A percentile compares a stretch with the other conserved stretches of the same genome.
phyloP scores from a whole-genome alignment of 306 rosid genomes.

The Trifolium pratense region DNA sequence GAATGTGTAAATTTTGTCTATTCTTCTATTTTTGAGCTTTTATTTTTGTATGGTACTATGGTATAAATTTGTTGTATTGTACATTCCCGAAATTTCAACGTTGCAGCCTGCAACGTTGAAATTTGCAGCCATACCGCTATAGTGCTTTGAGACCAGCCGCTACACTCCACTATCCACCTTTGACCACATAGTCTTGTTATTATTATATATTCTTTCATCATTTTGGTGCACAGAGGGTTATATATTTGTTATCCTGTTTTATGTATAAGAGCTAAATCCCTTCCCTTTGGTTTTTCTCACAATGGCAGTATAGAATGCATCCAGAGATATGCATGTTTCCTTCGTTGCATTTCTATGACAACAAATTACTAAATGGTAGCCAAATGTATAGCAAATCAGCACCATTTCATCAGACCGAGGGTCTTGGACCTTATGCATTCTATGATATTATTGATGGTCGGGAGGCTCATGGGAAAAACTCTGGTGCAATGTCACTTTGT shows the following conservation, averaged over 20 bases:
- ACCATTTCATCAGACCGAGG: conserved; percentile 72
- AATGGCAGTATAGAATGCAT: conserved; percentile 96
- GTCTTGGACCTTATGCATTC: conserved; percentile 88
- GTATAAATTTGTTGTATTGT: too few relatives aligned
- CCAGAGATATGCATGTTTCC: conserved; percentile 95
- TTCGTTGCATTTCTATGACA: conserved; percentile 86
- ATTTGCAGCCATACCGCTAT: too few relatives aligned
- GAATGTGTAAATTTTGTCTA: too few relatives aligned
- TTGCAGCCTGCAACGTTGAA: too few relatives aligned
- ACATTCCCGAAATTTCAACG: too few relatives aligned
- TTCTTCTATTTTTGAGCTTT: too few relatives aligned
- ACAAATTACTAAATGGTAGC: conserved; percentile 80
- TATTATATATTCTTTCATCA: background rate
- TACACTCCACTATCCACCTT: background rate
- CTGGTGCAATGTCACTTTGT: conserved; percentile 80
- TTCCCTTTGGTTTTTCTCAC: conserved; percentile 39
- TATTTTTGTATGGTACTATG: too few relatives aligned
- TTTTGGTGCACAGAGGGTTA: conserved; percentile 29
- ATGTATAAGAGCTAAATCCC: conserved; percentile 31
- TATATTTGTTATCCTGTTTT: conserved; percentile 38
- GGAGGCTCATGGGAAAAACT: conserved; percentile 75
- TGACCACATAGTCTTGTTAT: conserved; percentile 7
- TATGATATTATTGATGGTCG: conserved; percentile 80
- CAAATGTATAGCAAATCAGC: conserved; percentile 74
- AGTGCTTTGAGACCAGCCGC: too few relatives aligned